Evolutionary conservation across 1,284 basidiomycete species (phyloP).

Genomic region (Grifola frondosa): DNA sequence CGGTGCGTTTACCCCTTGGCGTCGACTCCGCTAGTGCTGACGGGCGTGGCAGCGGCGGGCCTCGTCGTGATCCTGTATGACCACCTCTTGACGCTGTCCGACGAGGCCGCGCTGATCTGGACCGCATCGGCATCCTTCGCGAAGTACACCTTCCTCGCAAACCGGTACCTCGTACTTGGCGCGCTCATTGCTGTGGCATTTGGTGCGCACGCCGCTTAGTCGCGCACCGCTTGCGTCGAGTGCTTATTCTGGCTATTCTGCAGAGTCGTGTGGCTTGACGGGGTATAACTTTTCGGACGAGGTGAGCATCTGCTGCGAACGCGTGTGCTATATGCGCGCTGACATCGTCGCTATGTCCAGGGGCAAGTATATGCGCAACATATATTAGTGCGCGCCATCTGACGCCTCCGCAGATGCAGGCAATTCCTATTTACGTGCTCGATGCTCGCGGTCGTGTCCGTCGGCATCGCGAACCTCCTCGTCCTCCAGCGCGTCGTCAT

Average conservation of each 20-base stretch:
- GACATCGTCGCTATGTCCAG: background rate
- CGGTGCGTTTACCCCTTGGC: slow-evolving; percentile 8
- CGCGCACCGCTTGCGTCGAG: background rate
- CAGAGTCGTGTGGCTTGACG: slow-evolving; percentile 31
- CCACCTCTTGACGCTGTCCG: slow-evolving; percentile 44
- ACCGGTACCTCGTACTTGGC: slow-evolving; percentile 46
- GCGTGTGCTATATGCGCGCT: background rate
- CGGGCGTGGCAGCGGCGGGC: slow-evolving; percentile 22
- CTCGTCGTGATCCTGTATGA: slow-evolving; percentile 45
- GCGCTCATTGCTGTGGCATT: slow-evolving; percentile 37
- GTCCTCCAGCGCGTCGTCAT: slow-evolving; percentile 31
- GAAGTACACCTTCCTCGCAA: slow-evolving; percentile 45
- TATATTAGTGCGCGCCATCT: background rate
- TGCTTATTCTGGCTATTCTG: background rate
- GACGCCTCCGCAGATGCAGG: slow-evolving; percentile 21
- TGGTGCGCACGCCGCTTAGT: slow-evolving; percentile 31
- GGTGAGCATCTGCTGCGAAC: slow-evolving; percentile 14
- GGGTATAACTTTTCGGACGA: slow-evolving; percentile 18
- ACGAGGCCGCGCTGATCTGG: slow-evolving; percentile 49
- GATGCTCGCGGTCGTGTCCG: slow-evolving; percentile 26
- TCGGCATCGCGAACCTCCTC: slow-evolving; percentile 31
- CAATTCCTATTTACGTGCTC: slow-evolving; percentile 25
- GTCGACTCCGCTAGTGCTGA: background rate
- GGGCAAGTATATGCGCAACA: slow-evolving; percentile 1
- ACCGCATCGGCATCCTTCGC: slow-evolving; percentile 38